Evolutionary conservation across 2,329 filamentous ascomycete genomes (phyloP), one percentile per base, ranked within the genome.

Genomic region (Fusarium chuoi): DNA sequence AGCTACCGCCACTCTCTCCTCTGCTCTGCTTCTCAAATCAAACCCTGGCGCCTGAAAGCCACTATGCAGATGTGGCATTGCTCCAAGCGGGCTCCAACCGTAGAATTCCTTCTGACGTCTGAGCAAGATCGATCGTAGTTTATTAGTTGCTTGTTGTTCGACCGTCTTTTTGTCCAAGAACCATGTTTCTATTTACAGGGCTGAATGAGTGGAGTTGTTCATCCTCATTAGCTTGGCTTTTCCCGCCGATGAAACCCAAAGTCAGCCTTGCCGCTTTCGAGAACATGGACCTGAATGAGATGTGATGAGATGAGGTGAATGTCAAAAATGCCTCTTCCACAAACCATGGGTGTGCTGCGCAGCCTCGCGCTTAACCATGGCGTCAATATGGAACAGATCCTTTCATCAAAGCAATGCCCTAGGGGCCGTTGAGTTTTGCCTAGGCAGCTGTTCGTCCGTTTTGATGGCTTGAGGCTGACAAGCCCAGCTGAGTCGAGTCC

Each of bases 221-320:
- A 54, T 45, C 38, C 24, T 26, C 22, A 54, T 54, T 45, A 39
- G 46, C 65, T 39, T 60, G 45, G 45, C 45, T 63, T 42, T 48
- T 46, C 28, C 39, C 39, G 30, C 58, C 22, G 44, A 73, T 55
- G 52, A 56, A 72, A 62, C 54, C 68, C 57, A 52, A 68, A 78
- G 65, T 78, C 75, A 78, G 71, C 76, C 72, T 75, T 74, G 56
- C 70, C 60, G 60, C 59, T 68, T 45, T 62, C n/a, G 58, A 65
- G 56, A 67, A 44, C 45, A 28, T 45, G 45, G 56, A 39, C 18
- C 64, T 38, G 26, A 59, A 33, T 61, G 41, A 54, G 35, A 59
- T 63, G 45, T 49, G 35, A 61, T 35, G 45, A 54, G 30, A 56
- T 63, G 41, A 54, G 24, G 58, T 28, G 24, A 60, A 57, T 41